These are phyloP conservation scores for Tuber magnatum DNA, from an alignment of 495 filamentous ascomycete species.

Conservation along the genomic window DNA sequence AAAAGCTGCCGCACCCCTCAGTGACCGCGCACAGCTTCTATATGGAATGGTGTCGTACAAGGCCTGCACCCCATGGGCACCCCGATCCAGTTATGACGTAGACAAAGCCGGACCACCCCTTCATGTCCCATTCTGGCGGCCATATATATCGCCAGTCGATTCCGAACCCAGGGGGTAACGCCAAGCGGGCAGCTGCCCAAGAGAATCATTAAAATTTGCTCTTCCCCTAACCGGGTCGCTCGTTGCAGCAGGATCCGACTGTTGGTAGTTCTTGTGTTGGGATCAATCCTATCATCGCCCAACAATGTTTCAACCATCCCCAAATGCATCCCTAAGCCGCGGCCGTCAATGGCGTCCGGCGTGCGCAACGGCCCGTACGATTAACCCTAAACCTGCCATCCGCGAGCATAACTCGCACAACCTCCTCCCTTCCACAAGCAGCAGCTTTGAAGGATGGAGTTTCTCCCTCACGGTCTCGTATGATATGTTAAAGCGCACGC, in stretches of 20 bases:
- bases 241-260: background rate
- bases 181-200: background rate
- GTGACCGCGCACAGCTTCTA: background rate
- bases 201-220: background rate
- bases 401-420: slow-evolving; percentile 1
- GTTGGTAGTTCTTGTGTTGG: background rate
- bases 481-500: background rate
- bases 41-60: slow-evolving; percentile 1
- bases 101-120: background rate
- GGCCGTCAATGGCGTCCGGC: background rate
- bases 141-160: background rate
- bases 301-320: background rate
- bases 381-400: background rate
- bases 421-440: background rate
- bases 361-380: background rate
- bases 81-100: background rate
- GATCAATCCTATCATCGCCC: background rate
- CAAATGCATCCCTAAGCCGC: background rate
- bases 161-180: background rate
- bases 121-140: background rate
- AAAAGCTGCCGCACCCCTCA: background rate
- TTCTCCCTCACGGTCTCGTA: background rate
- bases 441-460: background rate
- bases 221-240: background rate
- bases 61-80: background rate